phyloP scores from a whole-genome alignment of 352 stramenopile genomes.

The Phytophthora pini region DNA sequence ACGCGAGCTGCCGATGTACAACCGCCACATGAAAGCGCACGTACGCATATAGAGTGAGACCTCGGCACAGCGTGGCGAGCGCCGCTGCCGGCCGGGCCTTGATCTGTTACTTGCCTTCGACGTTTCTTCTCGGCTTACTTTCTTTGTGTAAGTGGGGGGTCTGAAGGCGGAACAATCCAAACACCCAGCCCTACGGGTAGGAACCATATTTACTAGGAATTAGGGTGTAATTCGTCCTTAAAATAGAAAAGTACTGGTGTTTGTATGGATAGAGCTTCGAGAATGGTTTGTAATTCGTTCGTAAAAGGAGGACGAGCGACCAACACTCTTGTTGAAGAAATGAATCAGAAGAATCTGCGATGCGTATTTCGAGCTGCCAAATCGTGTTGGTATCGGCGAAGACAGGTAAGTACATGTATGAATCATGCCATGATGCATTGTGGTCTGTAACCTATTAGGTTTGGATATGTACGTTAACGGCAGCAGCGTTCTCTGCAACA shows the following conservation, averaged over 20 bases:
- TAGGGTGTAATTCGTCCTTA: constrained; percentile 8
- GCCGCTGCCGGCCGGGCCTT: neutral
- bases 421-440: no score
- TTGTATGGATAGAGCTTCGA: constrained; percentile 31
- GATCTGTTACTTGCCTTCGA: constrained; percentile 44
- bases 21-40: constrained; percentile 5
- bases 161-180: constrained; percentile 34
- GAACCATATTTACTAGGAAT: constrained; percentile 3
- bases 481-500: neutral
- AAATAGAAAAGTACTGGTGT: neutral
- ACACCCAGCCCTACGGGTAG: constrained; percentile 24
- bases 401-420: neutral
- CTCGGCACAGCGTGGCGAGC: neutral
- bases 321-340: constrained; percentile 46
- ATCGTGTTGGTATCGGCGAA: neutral
- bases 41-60: neutral
- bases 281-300: constrained; percentile 19
- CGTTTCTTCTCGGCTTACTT: constrained; percentile 50
- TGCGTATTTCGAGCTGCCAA: neutral
- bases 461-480: neutral
- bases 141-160: constrained; percentile 39
- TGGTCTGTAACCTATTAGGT: no score
- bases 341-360: constrained; percentile 28
- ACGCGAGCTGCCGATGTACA: neutral
- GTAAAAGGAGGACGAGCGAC: constrained; percentile 32